These are phyloP conservation scores for Cryphonectria parasitica DNA, from an alignment of 2,329 filamentous ascomycete species.

Conservation along the genomic window DNA sequence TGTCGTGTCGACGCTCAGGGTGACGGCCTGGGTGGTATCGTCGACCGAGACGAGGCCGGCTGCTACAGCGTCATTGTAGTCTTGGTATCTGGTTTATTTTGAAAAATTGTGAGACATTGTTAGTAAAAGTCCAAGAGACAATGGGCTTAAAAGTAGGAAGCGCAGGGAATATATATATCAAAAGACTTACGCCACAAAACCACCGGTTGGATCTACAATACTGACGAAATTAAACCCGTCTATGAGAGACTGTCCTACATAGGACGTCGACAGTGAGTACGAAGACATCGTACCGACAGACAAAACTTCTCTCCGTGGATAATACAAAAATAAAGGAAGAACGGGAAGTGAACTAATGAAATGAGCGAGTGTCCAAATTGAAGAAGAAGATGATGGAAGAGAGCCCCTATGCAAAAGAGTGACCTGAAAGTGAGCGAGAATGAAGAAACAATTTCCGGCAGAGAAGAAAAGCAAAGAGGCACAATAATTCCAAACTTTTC, in stretches of 20 bases:
- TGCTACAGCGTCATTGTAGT: constrained; percentile 43
- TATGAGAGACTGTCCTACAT: constrained; percentile 48
- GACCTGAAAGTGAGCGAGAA: constrained; percentile 16
- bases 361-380: not conserved
- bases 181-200: constrained; percentile 65
- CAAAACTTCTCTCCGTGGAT: not conserved
- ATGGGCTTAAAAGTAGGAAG: constrained; percentile 23
- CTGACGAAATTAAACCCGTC: constrained; percentile 55
- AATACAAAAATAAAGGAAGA: not conserved
- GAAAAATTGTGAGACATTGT: not conserved
- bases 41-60: constrained; percentile 49
- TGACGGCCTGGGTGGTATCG: constrained; percentile 46
- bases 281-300: not conserved
- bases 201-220: constrained; percentile 64
- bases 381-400: not conserved
- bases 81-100: constrained; percentile 46
- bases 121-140: not conserved
- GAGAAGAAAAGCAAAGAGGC: not conserved
- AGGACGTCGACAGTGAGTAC: constrained; percentile 50
- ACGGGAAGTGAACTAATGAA: not conserved
- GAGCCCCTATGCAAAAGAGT: constrained; percentile 16
- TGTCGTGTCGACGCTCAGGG: constrained; percentile 49
- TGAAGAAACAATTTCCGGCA: not conserved
- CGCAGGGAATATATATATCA: not conserved
- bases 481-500: not conserved